These are phyloP conservation scores for Theobroma cacao DNA, from an alignment of 345 rosid species.

Conservation along the genomic window DNA sequence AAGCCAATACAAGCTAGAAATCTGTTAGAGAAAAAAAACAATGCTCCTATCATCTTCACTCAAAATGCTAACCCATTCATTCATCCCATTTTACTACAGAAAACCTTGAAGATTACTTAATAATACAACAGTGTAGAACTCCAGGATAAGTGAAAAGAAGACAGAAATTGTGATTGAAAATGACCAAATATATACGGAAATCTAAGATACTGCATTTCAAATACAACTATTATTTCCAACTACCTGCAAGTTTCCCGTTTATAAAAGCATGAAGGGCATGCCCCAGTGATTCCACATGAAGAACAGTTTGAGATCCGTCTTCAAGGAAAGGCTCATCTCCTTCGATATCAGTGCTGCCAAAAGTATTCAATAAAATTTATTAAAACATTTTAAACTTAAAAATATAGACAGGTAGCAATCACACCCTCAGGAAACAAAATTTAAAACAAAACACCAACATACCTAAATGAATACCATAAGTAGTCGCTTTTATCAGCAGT, in stretches of 20 bases:
- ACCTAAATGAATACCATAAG: conserved; percentile 94
- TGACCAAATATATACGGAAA: neutral
- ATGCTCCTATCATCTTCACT: neutral
- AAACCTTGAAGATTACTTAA: neutral
- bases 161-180: neutral
- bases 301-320: conserved; percentile 67
- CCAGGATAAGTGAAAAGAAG: neutral
- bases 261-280: conserved; percentile 79
- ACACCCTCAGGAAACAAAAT: conserved; percentile 1
- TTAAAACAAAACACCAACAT: conserved; percentile 2
- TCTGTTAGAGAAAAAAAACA: neutral
- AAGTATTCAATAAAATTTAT: conserved; percentile 1
- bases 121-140: neutral
- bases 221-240: neutral
- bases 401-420: conserved; percentile 6
- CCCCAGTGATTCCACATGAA: conserved; percentile 82
- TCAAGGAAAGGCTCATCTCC: conserved; percentile 56
- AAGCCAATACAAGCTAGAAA: neutral
- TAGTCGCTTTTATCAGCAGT: conserved; percentile 86
- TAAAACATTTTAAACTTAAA: neutral
- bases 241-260: conserved; percentile 82
- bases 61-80: neutral
- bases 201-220: neutral
- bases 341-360: conserved; percentile 45
- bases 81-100: neutral